phyloP scores from a whole-genome alignment of 371 early-diverging fungal species.

The Mortierella sp. region DNA sequence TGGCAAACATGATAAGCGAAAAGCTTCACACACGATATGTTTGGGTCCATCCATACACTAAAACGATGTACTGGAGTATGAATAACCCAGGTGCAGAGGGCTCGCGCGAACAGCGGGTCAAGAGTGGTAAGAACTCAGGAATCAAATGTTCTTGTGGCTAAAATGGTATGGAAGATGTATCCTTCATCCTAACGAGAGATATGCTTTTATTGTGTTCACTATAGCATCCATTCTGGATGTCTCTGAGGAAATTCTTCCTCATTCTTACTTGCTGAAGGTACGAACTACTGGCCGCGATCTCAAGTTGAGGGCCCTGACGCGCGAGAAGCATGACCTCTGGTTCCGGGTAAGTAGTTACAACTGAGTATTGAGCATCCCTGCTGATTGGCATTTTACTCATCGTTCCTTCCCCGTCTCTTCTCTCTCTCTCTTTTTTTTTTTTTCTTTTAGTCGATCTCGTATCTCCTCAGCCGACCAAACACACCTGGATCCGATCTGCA shows the following conservation, averaged over 20 bases:
- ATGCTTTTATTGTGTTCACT: not conserved
- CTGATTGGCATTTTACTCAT: not conserved
- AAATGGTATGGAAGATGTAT: slow-evolving; percentile 25
- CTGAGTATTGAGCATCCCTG: no score
- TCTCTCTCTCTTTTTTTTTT: not conserved
- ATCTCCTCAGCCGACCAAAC: slow-evolving; percentile 38
- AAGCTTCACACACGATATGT: slow-evolving; percentile 78
- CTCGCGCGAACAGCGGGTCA: slow-evolving; percentile 61
- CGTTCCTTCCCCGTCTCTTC: no score
- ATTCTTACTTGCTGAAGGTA: slow-evolving; percentile 65
- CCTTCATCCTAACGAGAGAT: not conserved
- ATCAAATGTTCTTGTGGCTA: not conserved
- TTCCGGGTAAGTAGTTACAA: slow-evolving; percentile 56
- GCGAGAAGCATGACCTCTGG: slow-evolving; percentile 79
- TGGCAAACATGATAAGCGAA: slow-evolving; percentile 67
- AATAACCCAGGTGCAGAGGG: slow-evolving; percentile 73
- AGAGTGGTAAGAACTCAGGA: slow-evolving; percentile 61
- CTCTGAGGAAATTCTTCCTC: no score
- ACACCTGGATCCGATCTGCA: slow-evolving; percentile 31
- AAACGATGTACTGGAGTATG: slow-evolving; percentile 81
- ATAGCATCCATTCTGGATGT: slow-evolving; percentile 67
- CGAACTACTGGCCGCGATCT: slow-evolving; percentile 75
- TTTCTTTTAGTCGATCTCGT: slow-evolving; percentile 33
- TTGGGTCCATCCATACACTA: slow-evolving; percentile 88
- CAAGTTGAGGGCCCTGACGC: slow-evolving; percentile 76